Evolutionary conservation across 345 rosid genomes (phyloP).

Genomic region (Sonneratia caseolaris): DNA sequence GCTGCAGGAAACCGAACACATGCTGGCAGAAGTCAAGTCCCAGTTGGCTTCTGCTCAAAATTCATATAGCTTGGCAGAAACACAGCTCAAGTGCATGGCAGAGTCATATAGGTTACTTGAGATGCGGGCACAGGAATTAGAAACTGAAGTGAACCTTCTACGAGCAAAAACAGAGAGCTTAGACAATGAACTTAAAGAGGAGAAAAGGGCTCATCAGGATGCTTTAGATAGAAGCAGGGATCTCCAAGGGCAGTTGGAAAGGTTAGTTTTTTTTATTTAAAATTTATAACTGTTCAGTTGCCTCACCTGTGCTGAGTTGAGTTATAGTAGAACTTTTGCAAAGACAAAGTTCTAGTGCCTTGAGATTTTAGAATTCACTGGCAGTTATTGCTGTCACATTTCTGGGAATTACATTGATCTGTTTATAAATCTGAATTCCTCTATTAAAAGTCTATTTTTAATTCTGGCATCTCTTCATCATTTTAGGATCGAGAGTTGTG

Average conservation of each 20-base stretch:
- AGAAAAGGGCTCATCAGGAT: constrained; percentile 48
- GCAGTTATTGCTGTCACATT: neutral
- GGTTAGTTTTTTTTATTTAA: constrained; percentile 27
- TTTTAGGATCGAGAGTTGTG: constrained; percentile 36
- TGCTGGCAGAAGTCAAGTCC: constrained; percentile 58
- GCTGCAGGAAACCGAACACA: constrained; percentile 70
- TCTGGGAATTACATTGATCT: neutral
- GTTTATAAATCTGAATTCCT: neutral
- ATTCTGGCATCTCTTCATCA: constrained; percentile 7
- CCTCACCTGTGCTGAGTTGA: neutral
- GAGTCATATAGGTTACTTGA: constrained; percentile 92
- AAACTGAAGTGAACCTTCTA: constrained; percentile 59
- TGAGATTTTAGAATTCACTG: neutral
- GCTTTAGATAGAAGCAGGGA: constrained; percentile 65
- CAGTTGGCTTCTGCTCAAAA: constrained; percentile 58
- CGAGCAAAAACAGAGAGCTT: constrained; percentile 39
- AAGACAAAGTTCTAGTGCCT: neutral
- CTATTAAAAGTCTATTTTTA: constrained; percentile 6
- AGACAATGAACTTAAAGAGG: constrained; percentile 60
- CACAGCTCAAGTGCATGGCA: constrained; percentile 95
- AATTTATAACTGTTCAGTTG: neutral
- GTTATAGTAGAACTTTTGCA: neutral
- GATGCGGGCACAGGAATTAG: constrained; percentile 61
- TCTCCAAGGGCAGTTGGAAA: constrained; percentile 68
- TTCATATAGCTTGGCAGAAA: constrained; percentile 79